Conservation (phyloP, 495 filamentous ascomycete species). For the Tuber umbilicatum region DNA sequence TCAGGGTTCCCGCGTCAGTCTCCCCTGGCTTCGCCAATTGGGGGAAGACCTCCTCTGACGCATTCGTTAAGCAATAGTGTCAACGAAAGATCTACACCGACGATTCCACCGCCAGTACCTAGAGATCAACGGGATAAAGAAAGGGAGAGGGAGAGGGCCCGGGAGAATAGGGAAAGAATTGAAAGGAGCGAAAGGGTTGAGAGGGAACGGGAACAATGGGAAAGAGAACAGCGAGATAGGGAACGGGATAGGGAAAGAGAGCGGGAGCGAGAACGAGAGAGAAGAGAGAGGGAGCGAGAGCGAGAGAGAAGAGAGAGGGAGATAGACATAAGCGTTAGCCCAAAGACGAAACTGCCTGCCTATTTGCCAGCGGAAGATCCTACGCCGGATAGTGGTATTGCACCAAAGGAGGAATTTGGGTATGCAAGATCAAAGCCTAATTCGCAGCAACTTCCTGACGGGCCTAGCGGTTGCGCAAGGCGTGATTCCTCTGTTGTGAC, state of each 20-base stretch:
- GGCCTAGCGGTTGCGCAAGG: conserved; percentile 18
- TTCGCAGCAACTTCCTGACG: conserved; percentile 40
- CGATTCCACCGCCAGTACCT: conserved; percentile 19
- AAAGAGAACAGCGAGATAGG: conserved; percentile 42
- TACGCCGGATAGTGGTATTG: conserved; percentile 35
- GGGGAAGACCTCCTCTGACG: conserved; percentile 27
- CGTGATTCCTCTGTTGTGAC: conserved; percentile 20
- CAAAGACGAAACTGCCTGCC: conserved; percentile 53
- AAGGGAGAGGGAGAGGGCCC: conserved; percentile 44
- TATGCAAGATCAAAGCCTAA: conserved; percentile 41
- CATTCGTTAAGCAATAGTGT: conserved; percentile 19
- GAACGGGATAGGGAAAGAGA: conserved; percentile 36
- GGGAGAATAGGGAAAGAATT: conserved; percentile 20
- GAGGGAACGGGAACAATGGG: conserved; percentile 17
- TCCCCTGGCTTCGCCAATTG: conserved; percentile 35
- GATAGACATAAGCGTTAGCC: conserved; percentile 57
- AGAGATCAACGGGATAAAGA: conserved; percentile 25
- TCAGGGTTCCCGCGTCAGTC: conserved; percentile 31
- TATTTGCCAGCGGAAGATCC: conserved; percentile 49
- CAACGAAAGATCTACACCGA: conserved; percentile 28
- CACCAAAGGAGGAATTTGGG: conserved; percentile 46
- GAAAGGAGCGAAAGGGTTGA: conserved; percentile 19
- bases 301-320: conserved; percentile 49
- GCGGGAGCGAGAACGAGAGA: conserved; percentile 34
- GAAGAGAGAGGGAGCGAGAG: conserved; percentile 4